Evolutionary conservation across 805 yeast genomes (phyloP).

Genomic region (Cyberlindnera samutprakarnensis): DNA sequence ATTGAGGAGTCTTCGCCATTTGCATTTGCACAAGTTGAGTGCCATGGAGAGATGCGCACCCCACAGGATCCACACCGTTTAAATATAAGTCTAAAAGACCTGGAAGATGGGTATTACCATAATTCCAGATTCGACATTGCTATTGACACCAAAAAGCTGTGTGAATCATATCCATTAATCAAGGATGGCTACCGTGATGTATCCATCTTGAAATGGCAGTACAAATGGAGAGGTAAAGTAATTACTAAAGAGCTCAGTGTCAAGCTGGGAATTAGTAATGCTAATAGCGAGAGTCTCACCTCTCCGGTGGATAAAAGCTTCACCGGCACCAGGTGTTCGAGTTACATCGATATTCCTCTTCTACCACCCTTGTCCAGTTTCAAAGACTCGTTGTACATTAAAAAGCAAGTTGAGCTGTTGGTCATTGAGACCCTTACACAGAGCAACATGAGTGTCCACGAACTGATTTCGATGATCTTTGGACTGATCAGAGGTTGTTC

Average conservation of each 20-base stretch:
- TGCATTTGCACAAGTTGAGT: constrained; percentile 5
- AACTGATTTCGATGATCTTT: constrained; percentile 14
- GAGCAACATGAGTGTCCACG: constrained; percentile 5
- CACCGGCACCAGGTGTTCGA: neutral
- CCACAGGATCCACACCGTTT: constrained; percentile 1
- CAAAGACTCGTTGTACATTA: constrained; percentile 28
- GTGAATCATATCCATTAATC: neutral
- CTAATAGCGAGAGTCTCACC: constrained; percentile 1
- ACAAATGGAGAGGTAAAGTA: constrained; percentile 3
- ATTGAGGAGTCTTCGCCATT: constrained; percentile 5
- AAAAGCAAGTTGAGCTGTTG: constrained; percentile 29
- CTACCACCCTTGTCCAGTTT: constrained; percentile 28
- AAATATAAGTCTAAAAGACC: constrained; percentile 10
- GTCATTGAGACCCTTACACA: constrained; percentile 13
- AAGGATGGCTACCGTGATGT: constrained; percentile 9
- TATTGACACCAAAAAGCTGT: constrained; percentile 7
- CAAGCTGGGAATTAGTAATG: constrained; percentile 6
- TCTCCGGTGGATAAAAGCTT: neutral
- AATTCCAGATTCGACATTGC: constrained; percentile 12
- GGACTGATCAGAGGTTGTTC: constrained; percentile 19
- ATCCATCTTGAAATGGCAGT: constrained; percentile 9
- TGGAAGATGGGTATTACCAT: constrained; percentile 18
- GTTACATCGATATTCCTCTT: constrained; percentile 22
- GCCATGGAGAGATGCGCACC: constrained; percentile 3
- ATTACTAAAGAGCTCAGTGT: constrained; percentile 2